phyloP scores from a whole-genome alignment of 2,329 filamentous ascomycete species.

The Phoma sp. region DNA sequence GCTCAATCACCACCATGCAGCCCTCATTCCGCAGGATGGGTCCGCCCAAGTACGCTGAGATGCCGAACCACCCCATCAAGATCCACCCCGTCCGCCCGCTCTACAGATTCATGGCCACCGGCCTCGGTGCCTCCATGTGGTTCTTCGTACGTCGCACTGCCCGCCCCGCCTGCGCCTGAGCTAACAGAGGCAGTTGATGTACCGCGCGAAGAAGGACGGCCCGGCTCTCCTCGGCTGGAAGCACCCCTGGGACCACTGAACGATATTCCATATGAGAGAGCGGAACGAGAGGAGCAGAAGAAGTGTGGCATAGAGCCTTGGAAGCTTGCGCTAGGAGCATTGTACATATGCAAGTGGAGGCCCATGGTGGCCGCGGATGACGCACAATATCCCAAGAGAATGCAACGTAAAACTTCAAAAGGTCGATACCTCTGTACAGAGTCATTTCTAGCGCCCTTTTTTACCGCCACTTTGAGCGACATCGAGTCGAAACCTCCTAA shows the following conservation, averaged over 20 bases:
- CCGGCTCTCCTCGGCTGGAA: conserved; percentile 89
- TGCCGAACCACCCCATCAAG: conserved; percentile 60
- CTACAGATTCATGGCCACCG: conserved; percentile 86
- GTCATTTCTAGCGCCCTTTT: too few species aligned
- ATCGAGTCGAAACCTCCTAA: too few species aligned
- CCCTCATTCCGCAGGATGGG: conserved; percentile 43
- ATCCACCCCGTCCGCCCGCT: conserved; percentile 70
- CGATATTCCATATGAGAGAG: background rate
- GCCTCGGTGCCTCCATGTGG: conserved; percentile 96
- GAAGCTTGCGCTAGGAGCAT: background rate
- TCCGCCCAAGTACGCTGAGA: conserved; percentile 48
- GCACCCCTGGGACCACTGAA: conserved; percentile 66
- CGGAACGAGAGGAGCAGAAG: too few species aligned
- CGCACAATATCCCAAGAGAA: conserved; percentile 20
- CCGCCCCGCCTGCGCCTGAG: background rate
- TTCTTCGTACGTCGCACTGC: conserved; percentile 78
- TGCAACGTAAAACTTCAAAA: conserved; percentile 22
- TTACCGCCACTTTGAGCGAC: too few species aligned
- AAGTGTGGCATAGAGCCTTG: background rate
- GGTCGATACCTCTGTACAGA: too few species aligned
- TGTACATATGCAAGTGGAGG: conserved; percentile 24
- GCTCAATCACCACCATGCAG: conserved; percentile 37
- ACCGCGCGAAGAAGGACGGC: conserved; percentile 96
- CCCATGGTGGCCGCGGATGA: conserved; percentile 1
- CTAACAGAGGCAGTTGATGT: conserved; percentile 75